These are phyloP conservation scores for Gelatoporia subvermispora DNA, from an alignment of 768 basidiomycete genomes.

Conservation along the genomic window DNA sequence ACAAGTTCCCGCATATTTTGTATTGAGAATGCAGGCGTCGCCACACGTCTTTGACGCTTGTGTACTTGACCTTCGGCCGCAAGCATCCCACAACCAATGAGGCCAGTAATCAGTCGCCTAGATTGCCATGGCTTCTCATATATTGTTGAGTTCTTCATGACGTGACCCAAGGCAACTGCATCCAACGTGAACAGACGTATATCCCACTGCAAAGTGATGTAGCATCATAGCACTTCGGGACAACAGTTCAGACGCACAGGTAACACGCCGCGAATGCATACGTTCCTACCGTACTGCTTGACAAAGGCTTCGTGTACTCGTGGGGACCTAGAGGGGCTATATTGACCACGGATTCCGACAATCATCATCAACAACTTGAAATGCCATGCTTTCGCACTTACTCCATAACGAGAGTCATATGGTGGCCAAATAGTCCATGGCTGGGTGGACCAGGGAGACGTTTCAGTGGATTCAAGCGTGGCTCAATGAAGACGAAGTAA, in stretches of 20 bases:
- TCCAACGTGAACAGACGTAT: slow-evolving; percentile 78
- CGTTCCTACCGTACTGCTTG: slow-evolving; percentile 59
- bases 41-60: slow-evolving; percentile 74
- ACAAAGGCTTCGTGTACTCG: slow-evolving; percentile 49
- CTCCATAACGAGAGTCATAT: slow-evolving; percentile 56
- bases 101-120: slow-evolving; percentile 62
- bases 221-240: not conserved
- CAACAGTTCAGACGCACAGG: slow-evolving; percentile 49
- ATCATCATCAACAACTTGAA: not conserved
- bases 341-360: not conserved
- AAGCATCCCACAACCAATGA: slow-evolving; percentile 83
- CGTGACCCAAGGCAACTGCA: slow-evolving; percentile 65
- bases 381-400: slow-evolving; percentile 25
- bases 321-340: slow-evolving; percentile 50
- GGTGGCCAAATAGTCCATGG: slow-evolving; percentile 43
- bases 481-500: slow-evolving; percentile 23
- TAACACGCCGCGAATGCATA: slow-evolving; percentile 62
- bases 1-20: slow-evolving; percentile 70
- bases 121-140: slow-evolving; percentile 87
- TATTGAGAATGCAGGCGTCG: slow-evolving; percentile 74
- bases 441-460: slow-evolving; percentile 59
- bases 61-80: slow-evolving; percentile 75
- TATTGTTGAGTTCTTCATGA: slow-evolving; percentile 64
- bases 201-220: slow-evolving; percentile 53
- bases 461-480: slow-evolving; percentile 40